Evolutionary conservation across 495 filamentous ascomycete genomes (phyloP), one percentile per base, ranked within the genome.

Genomic region (Penicillium angulare): DNA sequence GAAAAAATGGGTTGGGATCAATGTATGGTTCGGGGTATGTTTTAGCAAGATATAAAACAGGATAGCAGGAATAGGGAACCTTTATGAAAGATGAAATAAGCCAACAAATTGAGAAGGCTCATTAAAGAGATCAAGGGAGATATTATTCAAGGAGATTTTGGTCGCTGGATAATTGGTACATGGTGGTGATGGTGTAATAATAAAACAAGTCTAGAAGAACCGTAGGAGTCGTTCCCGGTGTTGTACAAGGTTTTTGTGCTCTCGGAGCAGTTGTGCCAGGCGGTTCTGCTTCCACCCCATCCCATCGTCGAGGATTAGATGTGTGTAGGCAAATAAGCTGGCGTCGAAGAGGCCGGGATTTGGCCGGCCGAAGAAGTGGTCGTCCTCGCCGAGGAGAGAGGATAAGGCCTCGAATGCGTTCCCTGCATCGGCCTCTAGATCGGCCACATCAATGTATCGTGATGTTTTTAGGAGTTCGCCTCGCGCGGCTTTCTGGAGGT

Each of bases 241-340:
- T 57, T 68, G 66, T 60, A 84, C 75, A 47, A 85, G 71, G 43
- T 79, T 81, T 36, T 62, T 47, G 50, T 76, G 59, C 53, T 66
- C 66, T 49, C 53, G 53, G 59, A 83, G 56, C 43, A 69, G 49
- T 45, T 69, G 63, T 18, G 43, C 65, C 47, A 80, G 49, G 31
- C 69, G 53, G 39, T 73, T 73, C 24, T 75, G 71, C 52, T 72
- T 76, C 87, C 85, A 90, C 3, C 68, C 77, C 56, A 86, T 63
- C 3, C 52, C 57, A 7, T 79, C 71, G 53, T 86, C 80, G 51
- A 95, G 62, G 24, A 97, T 76, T 16, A 96, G 64, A 64, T 92
- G 80, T n/a, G 89, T 90, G 67, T 96, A 98, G 20, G 88, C 86
- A 73, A 96, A 97, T 18, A 97, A 82, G 48, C 78, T 82, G 21